Conservation (phyloP, 2,329 filamentous ascomycete species). For the Hypoxylon sp. region DNA sequence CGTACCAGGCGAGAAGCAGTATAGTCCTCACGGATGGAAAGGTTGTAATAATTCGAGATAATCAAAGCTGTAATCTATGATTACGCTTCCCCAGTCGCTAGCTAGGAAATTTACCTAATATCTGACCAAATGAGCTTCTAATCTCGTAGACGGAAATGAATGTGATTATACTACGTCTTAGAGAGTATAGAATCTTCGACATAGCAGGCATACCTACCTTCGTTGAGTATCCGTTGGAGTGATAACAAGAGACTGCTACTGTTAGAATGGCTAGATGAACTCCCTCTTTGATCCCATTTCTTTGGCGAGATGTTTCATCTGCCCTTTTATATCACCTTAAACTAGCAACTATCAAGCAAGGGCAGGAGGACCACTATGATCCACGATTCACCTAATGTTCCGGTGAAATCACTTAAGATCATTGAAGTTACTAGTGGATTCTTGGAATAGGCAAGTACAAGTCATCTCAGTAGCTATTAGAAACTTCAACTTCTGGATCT, state of each 20-base stretch:
- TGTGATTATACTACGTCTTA: no score
- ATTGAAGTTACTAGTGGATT: not conserved
- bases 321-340: not conserved
- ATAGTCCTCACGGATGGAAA: not conserved
- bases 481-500: not conserved
- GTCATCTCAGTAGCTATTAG: no score
- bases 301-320: not conserved
- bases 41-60: slow-evolving; percentile 5
- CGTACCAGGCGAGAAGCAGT: not conserved
- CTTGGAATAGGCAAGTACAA: not conserved
- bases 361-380: not conserved
- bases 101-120: not conserved
- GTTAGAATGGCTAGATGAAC: not conserved
- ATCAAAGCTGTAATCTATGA: not conserved
- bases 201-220: no score
- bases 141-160: not conserved
- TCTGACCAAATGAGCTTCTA: not conserved
- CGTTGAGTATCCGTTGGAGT: no score
- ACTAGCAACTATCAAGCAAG: not conserved
- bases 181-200: not conserved
- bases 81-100: not conserved
- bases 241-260: no score
- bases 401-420: no score
- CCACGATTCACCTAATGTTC: no score
- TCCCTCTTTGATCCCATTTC: not conserved